A percentile compares a stretch with the other conserved stretches of the same genome.
phyloP scores from a whole-genome alignment of 768 basidiomycete genomes.

The Dentipellis sp. region DNA sequence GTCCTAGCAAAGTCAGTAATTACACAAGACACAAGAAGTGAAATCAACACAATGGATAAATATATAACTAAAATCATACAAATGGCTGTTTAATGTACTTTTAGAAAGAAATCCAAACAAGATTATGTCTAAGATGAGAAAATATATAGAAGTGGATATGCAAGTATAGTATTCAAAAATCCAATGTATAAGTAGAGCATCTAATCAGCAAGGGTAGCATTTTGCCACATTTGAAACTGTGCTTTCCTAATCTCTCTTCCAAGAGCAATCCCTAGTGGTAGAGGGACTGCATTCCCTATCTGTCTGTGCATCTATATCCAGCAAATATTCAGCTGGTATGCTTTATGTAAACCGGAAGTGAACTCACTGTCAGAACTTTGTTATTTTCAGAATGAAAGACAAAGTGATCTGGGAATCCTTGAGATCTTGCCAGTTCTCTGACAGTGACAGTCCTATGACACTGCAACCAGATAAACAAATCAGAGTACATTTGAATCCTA shows the following conservation, averaged over 20 bases:
- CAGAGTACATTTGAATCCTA: not conserved
- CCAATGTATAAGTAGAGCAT: no score
- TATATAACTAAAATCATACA: no score
- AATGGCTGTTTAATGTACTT: no score
- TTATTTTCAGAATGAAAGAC: constrained; percentile 44
- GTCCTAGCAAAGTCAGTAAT: no score
- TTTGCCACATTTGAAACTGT: constrained; percentile 31
- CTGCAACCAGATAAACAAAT: constrained; percentile 24
- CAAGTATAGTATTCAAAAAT: no score
- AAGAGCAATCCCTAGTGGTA: constrained; percentile 53
- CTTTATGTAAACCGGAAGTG: not conserved
- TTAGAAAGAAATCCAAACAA: no score
- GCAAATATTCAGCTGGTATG: not conserved
- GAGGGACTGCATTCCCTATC: constrained; percentile 75
- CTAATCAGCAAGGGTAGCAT: constrained; percentile 8
- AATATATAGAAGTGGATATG: no score
- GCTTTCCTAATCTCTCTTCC: constrained; percentile 51
- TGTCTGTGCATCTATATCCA: constrained; percentile 60
- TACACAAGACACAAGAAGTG: no score
- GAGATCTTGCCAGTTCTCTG: constrained; percentile 69
- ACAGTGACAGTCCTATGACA: constrained; percentile 64
- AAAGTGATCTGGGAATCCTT: constrained; percentile 76
- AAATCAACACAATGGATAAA: no score
- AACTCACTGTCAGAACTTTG: constrained; percentile 52
- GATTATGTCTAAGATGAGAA: no score